phyloP scores from a whole-genome alignment of 495 filamentous ascomycete species.

The Podospora didyma region DNA sequence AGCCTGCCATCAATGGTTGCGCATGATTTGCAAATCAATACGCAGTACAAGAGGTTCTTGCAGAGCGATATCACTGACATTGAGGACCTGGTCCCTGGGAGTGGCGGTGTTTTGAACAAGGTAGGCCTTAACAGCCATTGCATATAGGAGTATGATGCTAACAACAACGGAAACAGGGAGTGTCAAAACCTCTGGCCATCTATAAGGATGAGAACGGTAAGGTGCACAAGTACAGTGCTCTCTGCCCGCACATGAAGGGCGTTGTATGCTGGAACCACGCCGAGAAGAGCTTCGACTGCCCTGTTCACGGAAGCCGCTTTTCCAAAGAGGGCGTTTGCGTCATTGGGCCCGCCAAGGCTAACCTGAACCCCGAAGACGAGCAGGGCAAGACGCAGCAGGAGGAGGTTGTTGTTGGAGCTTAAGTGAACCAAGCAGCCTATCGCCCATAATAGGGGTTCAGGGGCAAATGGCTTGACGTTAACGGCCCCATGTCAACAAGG shows the following conservation, averaged over 20 bases:
- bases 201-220: conserved; percentile 55
- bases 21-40: conserved; percentile 50
- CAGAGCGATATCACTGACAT: conserved; percentile 54
- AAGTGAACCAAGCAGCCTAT: too few species aligned
- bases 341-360: conserved; percentile 46
- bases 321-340: conserved; percentile 48
- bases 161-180: conserved; percentile 9
- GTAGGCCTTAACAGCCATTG: too few species aligned
- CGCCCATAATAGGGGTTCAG: too few species aligned
- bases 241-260: conserved; percentile 55
- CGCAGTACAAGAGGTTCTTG: conserved; percentile 53
- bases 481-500: too few species aligned
- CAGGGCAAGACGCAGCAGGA: conserved; percentile 9
- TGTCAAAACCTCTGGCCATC: conserved; percentile 44
- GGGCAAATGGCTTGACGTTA: too few species aligned
- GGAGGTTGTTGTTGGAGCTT: too few species aligned
- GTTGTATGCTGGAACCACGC: conserved; percentile 53
- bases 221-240: conserved; percentile 44
- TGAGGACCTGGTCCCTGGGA: conserved; percentile 46
- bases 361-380: conserved; percentile 22
- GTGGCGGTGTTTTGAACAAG: conserved; percentile 50
- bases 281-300: conserved; percentile 55
- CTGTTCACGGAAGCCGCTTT: conserved; percentile 54
- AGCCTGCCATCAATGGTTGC: conserved; percentile 34
- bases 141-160: too few species aligned